Evolutionary conservation across 441 rosid genomes (phyloP).

Genomic region (Erysimum pusillum): DNA sequence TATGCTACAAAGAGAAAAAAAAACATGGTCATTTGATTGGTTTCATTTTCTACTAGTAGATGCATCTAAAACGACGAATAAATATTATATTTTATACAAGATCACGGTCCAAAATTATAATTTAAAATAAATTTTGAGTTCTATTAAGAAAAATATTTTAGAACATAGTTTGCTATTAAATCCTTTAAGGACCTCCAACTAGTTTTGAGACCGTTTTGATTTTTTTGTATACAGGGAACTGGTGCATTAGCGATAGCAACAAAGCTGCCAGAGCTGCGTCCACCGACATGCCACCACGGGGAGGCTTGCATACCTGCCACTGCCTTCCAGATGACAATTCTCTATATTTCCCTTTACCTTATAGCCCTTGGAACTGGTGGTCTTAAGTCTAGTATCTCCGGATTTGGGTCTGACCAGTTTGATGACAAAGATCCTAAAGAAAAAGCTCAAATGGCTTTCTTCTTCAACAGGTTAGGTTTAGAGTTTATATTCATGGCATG

Average conservation of each 20-base stretch:
- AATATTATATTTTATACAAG: neutral
- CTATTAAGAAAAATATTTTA: no score
- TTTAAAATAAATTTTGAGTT: no score
- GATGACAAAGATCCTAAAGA: constrained; percentile 84
- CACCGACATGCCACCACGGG: constrained; percentile 61
- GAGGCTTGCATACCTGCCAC: constrained; percentile 62
- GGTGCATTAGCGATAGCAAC: constrained; percentile 68
- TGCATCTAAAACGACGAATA: neutral
- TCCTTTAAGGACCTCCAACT: no score
- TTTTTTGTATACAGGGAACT: constrained; percentile 62
- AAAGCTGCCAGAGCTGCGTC: constrained; percentile 71
- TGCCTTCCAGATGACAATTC: constrained; percentile 74
- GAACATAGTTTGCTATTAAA: neutral
- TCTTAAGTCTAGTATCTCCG: constrained; percentile 91
- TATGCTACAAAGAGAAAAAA: neutral
- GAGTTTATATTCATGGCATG: neutral
- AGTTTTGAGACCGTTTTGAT: neutral
- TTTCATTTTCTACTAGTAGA: neutral
- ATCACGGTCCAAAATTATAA: neutral
- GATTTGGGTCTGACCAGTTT: constrained; percentile 91
- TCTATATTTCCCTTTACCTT: constrained; percentile 72
- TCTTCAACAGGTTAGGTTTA: constrained; percentile 67
- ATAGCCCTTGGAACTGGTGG: constrained; percentile 95
- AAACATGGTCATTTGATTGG: neutral
- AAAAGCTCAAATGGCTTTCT: constrained; percentile 79